A percentile compares a stretch with the other conserved stretches of the same genome.
These are phyloP conservation scores for Amesomyces nigricolor DNA, from an alignment of 2,329 filamentous ascomycete species.

Conservation along the genomic window DNA sequence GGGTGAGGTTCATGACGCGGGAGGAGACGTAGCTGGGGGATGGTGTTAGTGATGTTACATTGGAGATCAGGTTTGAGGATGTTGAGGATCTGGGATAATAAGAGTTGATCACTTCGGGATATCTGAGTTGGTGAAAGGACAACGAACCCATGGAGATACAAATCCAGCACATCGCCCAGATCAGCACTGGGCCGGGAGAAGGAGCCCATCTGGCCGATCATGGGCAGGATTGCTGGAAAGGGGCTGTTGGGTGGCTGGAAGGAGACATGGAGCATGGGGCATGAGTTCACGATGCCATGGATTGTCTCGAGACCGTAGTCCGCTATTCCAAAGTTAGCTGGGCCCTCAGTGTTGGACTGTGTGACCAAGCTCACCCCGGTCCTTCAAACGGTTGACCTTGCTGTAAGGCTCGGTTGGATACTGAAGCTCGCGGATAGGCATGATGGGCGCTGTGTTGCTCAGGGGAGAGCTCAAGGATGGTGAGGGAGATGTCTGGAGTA, in stretches of 20 bases:
- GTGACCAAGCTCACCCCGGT: conserved; percentile 47
- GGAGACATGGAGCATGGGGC: conserved; percentile 72
- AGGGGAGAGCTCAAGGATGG: not conserved
- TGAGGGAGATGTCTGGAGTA: too few species aligned
- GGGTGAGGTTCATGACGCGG: conserved; percentile 65
- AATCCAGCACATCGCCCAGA: conserved; percentile 60
- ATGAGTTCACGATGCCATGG: conserved; percentile 67
- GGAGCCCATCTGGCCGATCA: conserved; percentile 79
- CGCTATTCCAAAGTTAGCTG: conserved; percentile 5
- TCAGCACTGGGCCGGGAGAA: conserved; percentile 57
- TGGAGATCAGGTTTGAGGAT: not conserved
- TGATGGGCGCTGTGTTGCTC: conserved; percentile 27
- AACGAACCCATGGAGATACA: conserved; percentile 66
- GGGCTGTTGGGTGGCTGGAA: conserved; percentile 61
- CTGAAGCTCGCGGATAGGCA: conserved; percentile 43
- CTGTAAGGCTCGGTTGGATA: conserved; percentile 61
- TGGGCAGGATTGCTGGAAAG: conserved; percentile 73
- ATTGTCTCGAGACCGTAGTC: conserved; percentile 72
- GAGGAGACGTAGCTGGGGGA: conserved; percentile 59
- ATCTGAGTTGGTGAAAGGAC: not conserved
- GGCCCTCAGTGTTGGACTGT: not conserved
- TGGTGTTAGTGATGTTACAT: not conserved
- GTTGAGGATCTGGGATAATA: not conserved
- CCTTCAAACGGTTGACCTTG: conserved; percentile 61
- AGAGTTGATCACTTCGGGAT: too few species aligned